Conservation (phyloP, 495 filamentous ascomycete genomes). For the Amphirosellinia nigrospora region DNA sequence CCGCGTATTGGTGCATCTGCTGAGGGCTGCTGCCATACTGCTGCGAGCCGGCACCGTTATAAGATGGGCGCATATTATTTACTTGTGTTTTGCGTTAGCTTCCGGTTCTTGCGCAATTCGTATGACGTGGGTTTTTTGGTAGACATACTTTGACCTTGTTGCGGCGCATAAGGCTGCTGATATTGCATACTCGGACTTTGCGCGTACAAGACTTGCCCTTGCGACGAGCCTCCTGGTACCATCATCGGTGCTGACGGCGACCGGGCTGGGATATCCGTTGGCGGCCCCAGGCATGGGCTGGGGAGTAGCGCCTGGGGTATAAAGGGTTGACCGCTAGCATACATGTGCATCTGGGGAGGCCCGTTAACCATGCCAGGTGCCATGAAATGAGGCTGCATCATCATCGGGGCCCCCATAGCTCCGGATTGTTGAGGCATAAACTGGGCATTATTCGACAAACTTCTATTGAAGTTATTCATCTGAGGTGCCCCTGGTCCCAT, state of each 20-base stretch:
- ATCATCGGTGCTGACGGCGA: conserved; percentile 82
- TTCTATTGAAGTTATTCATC: conserved; percentile 57
- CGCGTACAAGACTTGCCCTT: conserved; percentile 71
- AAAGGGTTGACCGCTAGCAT: conserved; percentile 65
- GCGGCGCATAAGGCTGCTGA: conserved; percentile 68
- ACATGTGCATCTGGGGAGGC: conserved; percentile 74
- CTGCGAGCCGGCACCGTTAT: conserved; percentile 61
- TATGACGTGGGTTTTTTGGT: conserved; percentile 30
- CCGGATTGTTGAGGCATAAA: conserved; percentile 68
- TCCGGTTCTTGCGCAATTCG: conserved; percentile 36
- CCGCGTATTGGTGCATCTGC: conserved; percentile 65
- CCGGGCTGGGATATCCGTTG: conserved; percentile 84
- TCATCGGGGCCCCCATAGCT: conserved; percentile 75
- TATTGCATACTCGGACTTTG: conserved; percentile 72
- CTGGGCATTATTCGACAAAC: conserved; percentile 63
- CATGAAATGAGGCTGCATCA: conserved; percentile 76
- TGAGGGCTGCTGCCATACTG: conserved; percentile 68
- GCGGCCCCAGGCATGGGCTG: conserved; percentile 61
- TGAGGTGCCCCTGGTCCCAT: conserved; percentile 69
- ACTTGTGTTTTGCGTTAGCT: conserved; percentile 49
- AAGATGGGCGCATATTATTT: conserved; percentile 65
- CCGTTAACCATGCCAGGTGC: conserved; percentile 62
- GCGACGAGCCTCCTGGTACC: conserved; percentile 71
- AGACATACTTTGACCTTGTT: conserved; percentile 73
- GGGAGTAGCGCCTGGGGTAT: conserved; percentile 66